These are phyloP conservation scores for Blastobotrys muscicola DNA, from an alignment of 805 yeast species.

Conservation along the genomic window DNA sequence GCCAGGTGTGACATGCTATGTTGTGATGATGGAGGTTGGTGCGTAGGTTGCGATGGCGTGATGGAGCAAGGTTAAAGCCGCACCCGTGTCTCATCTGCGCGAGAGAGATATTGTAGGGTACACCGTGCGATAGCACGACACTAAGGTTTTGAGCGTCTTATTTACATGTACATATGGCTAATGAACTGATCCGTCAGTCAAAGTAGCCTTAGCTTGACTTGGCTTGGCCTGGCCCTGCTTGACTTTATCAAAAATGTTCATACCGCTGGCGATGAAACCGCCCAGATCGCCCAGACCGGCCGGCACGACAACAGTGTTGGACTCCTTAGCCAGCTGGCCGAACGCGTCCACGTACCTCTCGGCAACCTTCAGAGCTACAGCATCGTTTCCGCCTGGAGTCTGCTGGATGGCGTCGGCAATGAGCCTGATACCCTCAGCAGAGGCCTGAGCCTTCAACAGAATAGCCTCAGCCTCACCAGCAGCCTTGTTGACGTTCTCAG, in stretches of 20 bases:
- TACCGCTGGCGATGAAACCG: conserved; percentile 63
- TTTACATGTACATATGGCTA: no score
- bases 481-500: conserved; percentile 58
- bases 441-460: conserved; percentile 55
- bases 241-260: conserved; percentile 58
- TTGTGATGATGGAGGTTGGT: no score
- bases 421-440: conserved; percentile 57
- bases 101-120: no score
- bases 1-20: no score
- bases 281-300: conserved; percentile 68
- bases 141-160: no score
- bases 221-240: conserved; percentile 7
- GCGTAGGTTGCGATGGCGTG: no score
- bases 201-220: no score
- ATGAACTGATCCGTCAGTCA: no score
- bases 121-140: no score
- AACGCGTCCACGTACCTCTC: conserved; percentile 77
- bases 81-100: no score
- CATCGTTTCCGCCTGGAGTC: conserved; percentile 64
- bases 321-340: conserved; percentile 72
- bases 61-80: no score
- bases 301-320: conserved; percentile 70
- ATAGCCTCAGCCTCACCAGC: conserved; percentile 67
- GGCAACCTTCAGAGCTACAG: conserved; percentile 71
- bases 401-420: conserved; percentile 59